phyloP scores from a whole-genome alignment of 352 stramenopile species.

The Globisporangium takayamanum region DNA sequence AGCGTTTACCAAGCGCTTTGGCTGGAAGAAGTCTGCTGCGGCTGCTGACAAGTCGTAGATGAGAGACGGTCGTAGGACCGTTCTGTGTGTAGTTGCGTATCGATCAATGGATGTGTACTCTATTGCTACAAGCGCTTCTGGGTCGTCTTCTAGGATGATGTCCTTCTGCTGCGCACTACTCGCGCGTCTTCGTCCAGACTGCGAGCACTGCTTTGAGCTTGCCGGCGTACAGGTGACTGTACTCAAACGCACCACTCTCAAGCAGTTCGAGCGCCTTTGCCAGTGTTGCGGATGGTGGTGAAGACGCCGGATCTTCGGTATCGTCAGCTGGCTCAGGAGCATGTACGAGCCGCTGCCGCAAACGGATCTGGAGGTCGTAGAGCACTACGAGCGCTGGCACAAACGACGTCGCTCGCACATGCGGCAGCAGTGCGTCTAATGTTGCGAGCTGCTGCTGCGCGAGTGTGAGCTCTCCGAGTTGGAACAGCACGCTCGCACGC shows the following conservation, averaged over 20 bases:
- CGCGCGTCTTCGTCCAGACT: background rate
- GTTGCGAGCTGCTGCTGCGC: constrained; percentile 25
- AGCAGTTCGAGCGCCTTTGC: background rate
- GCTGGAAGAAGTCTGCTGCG: constrained; percentile 13
- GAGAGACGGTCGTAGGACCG: background rate
- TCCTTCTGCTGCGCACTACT: background rate
- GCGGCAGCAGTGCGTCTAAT: constrained; percentile 7
- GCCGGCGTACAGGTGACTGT: constrained; percentile 11
- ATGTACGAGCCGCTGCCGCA: constrained; percentile 12
- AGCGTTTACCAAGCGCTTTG: constrained; percentile 16
- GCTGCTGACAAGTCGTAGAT: constrained; percentile 8
- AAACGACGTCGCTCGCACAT: constrained; percentile 18
- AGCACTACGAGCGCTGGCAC: constrained; percentile 29
- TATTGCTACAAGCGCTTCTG: constrained; percentile 4
- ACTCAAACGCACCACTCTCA: constrained; percentile 9
- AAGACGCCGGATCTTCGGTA: background rate
- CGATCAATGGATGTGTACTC: constrained; percentile 9
- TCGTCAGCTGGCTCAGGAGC: background rate
- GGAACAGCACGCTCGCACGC: constrained; percentile 27
- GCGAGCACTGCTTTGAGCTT: constrained; percentile 9
- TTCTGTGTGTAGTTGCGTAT: background rate
- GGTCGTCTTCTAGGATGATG: too few relatives aligned
- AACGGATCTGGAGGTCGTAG: constrained; percentile 26
- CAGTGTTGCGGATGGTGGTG: too few relatives aligned
- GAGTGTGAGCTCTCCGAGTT: constrained; percentile 18